Evolutionary conservation across 2,329 filamentous ascomycete genomes (phyloP), one percentile per base, ranked within the genome.

Genomic region (Metarhizium guizhouense): DNA sequence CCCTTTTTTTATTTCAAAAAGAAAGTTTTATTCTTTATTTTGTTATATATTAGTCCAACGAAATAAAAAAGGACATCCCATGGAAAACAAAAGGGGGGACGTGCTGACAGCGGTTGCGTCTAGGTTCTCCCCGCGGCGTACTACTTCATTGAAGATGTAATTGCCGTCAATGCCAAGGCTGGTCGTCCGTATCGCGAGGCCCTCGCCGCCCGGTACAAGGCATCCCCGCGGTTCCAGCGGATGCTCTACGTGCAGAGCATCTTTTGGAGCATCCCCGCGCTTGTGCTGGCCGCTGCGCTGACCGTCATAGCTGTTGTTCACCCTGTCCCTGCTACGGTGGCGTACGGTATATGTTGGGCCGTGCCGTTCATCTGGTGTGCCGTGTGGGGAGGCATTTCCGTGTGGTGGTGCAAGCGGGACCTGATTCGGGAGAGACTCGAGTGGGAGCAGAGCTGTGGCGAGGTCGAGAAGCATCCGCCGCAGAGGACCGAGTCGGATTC

Each of bases 121-220:
- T 30, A 73, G 65, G 79, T 86, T 56, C 76, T 79, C 3, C 85
- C 85, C 0, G 78, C 81, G 2, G 75, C 81, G 2, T 84, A 85
- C 61, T 85, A 84, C 52, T 75, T 87, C 34, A 80, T 87, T 30
- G 85, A 88, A 67, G 85, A 88, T 62, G 76, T 86, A 29, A 77
- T 86, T 14, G 83, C 82, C 4, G 85, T 88, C 45, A 85, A 87
- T 63, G 84, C 82, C 20, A 78, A 76, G 3, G 84, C 81, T 10
- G 72, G 72, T n/a, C 67, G 70, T 40, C 71, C 72, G 0, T 76
- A 69, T 48, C 68, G 73, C 47, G 72, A 75, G 54, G 72, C 72
- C 10, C 62, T 73, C 30, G 68, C 72, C 25, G 73, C 72, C 8
- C 65, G 73, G 25, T 75, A 74, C 58, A 65, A 68, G 54, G 72